Base-by-base conservation (phyloP, 192 early-diverging fungal genomes). In the Obelidium mucronatum region DNA sequence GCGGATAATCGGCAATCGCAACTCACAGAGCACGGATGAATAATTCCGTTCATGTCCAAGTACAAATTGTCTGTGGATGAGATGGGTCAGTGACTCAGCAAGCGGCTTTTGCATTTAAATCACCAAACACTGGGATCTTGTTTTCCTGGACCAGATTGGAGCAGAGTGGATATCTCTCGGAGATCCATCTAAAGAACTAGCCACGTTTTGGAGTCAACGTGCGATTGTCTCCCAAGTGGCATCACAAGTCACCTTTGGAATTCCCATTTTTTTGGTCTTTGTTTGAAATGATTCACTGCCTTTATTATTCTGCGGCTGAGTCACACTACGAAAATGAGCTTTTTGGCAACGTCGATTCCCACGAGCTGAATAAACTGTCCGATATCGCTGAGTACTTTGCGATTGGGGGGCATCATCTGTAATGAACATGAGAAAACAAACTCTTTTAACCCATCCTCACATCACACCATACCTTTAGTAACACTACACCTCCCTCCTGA, bases 141-240 rank as follows among this genome's bases (percentile, higher is more conserved):
- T 93, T 95, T 78, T 97, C 94, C 37, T 89, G 87, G 51, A 98
- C 92, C 62, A 97, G 82, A 80, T 98, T 93, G 76, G 89, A 91
- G 78, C 95, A 95, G 39, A 98, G 89, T 53, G 97, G 96, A 83
- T 99, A 99, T 75, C 97, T 88, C 78, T 97, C 97, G 76, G 93
- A 93, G 70, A 98, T 93, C 97, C 97, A 98, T 85, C 95, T 87
- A 83, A 98, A 98, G 79, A 97, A 98, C 87, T 98, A 92, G n/a
- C n/a, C n/a, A n/a, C n/a, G n/a, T n/a, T n/a, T n/a, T n/a, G n/a
- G n/a, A n/a, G n/a, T n/a, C n/a, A n/a, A n/a, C n/a, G 44, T 15
- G 44, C 11, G 8, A 48, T 69, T 35, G 37, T 36, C 63, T 28
- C 63, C 37, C 37, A 4, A 11, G 13, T 8, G 59, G 59, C 13